Conservation (phyloP, 2,329 filamentous ascomycete genomes). For the Ophiocordyceps camponoti-saundersi region DNA sequence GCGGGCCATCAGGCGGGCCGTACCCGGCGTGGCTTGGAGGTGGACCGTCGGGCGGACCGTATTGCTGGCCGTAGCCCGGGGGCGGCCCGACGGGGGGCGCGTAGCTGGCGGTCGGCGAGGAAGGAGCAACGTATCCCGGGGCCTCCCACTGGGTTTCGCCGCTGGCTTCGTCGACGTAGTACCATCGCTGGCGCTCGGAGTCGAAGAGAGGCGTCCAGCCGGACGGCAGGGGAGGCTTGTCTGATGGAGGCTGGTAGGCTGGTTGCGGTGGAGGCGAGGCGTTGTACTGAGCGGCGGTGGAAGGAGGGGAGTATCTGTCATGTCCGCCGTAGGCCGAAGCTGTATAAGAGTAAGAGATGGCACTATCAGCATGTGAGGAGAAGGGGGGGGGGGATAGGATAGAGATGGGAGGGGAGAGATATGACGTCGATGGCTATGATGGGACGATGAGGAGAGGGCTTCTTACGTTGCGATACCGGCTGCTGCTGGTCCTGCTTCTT, state of each 20-base stretch:
- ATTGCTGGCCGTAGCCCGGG: slow-evolving; percentile 7
- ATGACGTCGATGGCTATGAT: background rate
- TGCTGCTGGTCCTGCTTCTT: slow-evolving; percentile 3
- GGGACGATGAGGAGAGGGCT: background rate
- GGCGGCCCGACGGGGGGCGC: slow-evolving; percentile 7
- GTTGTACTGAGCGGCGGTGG: slow-evolving; percentile 5
- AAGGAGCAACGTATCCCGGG: slow-evolving; percentile 19
- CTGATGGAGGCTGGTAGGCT: slow-evolving; percentile 16
- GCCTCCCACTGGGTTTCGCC: slow-evolving; percentile 49
- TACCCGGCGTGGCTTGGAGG: background rate
- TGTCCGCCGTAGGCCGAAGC: slow-evolving; percentile 8
- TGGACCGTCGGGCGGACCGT: background rate
- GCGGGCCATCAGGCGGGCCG: background rate
- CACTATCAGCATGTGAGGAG: background rate
- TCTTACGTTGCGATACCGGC: background rate
- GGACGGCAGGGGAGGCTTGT: slow-evolving; percentile 32
- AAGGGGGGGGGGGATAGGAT: background rate
- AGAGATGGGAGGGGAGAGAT: background rate
- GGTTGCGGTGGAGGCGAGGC: slow-evolving; percentile 9
- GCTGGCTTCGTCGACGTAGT: slow-evolving; percentile 44
- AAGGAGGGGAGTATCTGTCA: slow-evolving; percentile 4
- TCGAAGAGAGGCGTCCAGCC: slow-evolving; percentile 51
- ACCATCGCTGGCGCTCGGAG: slow-evolving; percentile 41
- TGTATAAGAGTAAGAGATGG: slow-evolving; percentile 2
- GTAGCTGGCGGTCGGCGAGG: slow-evolving; percentile 7